Percentiles rank a stretch among this genome's conserved stretches.
These are phyloP conservation scores for Apiotrichum veenhuisii DNA, from an alignment of 1,284 basidiomycete species.

Conservation along the genomic window DNA sequence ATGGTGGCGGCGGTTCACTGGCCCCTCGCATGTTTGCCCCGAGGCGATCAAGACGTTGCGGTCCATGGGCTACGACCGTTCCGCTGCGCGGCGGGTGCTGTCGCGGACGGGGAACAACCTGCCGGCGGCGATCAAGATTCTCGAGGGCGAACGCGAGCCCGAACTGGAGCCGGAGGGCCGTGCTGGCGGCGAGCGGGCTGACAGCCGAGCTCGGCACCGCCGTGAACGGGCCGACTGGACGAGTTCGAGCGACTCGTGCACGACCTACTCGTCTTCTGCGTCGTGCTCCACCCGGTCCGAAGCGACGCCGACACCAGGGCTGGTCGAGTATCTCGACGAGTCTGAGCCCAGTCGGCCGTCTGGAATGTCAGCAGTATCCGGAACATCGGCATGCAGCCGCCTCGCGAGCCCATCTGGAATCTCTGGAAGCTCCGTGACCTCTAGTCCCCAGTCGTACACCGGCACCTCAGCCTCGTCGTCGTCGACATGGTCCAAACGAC, in stretches of 20 bases:
- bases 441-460: not conserved
- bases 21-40: not conserved
- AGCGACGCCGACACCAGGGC: not conserved
- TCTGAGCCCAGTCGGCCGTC: too few species aligned
- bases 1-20: conserved; percentile 3
- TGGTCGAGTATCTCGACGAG: not conserved
- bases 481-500: not conserved
- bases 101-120: not conserved
- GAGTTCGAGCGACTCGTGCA: not conserved
- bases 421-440: not conserved
- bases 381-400: not conserved
- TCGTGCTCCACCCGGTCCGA: not conserved
- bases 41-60: not conserved
- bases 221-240: not conserved
- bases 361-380: too few species aligned
- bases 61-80: not conserved
- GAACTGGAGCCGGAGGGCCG: too few species aligned
- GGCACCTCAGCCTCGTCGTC: not conserved
- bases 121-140: not conserved
- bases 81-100: not conserved
- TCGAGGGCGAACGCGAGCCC: not conserved
- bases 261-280: not conserved
- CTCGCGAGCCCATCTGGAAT: not conserved
- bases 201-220: too few species aligned
- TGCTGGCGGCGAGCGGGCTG: too few species aligned